phyloP scores from a whole-genome alignment of 2,329 filamentous ascomycete species.

The Beauveria australis region DNA sequence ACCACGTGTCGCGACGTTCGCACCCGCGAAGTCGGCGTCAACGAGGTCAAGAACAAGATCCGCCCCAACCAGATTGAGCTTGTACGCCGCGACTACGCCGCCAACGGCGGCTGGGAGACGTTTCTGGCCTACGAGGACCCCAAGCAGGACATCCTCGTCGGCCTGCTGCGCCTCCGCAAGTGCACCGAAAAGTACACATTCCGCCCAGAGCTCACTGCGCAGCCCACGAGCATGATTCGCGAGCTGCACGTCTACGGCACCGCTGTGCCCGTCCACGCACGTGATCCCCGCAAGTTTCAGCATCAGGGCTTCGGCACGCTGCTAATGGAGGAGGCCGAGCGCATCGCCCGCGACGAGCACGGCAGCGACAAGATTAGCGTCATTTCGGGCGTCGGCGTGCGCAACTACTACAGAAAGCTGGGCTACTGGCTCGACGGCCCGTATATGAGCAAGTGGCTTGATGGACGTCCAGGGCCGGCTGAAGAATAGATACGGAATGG shows the following conservation, averaged over 20 bases:
- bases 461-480: constrained; percentile 26
- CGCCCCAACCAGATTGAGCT: constrained; percentile 93
- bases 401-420: constrained; percentile 88
- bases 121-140: constrained; percentile 97
- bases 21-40: constrained; percentile 93
- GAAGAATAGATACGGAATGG: not conserved
- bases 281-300: constrained; percentile 94
- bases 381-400: constrained; percentile 93
- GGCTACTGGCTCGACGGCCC: constrained; percentile 92
- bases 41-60: constrained; percentile 99
- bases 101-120: constrained; percentile 97
- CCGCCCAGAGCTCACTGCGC: constrained; percentile 73
- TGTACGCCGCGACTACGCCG: constrained; percentile 84
- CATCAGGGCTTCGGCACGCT: constrained; percentile 95
- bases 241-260: constrained; percentile 96
- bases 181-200: constrained; percentile 90
- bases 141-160: constrained; percentile 96
- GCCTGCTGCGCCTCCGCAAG: constrained; percentile 77
- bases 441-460: constrained; percentile 64
- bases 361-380: constrained; percentile 91
- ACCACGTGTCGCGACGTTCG: constrained; percentile 94
- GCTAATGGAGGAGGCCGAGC: constrained; percentile 95
- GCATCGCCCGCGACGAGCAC: constrained; percentile 90
- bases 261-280: constrained; percentile 91
- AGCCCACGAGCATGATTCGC: constrained; percentile 84